phyloP scores from a whole-genome alignment of 1,284 basidiomycete genomes.

The Marasmius oreades region DNA sequence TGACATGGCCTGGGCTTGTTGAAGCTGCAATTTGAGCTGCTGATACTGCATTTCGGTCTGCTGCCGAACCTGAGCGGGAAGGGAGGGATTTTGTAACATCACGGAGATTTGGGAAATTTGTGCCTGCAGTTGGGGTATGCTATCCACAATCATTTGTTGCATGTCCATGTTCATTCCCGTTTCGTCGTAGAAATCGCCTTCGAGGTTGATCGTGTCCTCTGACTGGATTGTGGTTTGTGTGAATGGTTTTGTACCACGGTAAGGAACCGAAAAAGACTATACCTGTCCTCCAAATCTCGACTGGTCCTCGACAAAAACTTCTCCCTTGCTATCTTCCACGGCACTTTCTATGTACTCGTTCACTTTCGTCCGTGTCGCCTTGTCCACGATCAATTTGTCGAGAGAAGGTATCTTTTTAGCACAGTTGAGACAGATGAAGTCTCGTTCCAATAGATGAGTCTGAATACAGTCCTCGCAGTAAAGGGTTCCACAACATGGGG shows the following conservation, averaged over 20 bases:
- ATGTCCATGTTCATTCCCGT: conserved; percentile 59
- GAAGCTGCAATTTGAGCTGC: conserved; percentile 71
- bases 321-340: conserved; percentile 79
- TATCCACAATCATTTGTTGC: conserved; percentile 66
- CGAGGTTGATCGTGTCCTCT: conserved; percentile 18
- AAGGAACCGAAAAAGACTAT: neutral
- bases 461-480: conserved; percentile 97
- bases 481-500: conserved; percentile 84
- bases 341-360: conserved; percentile 79
- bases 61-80: conserved; percentile 69
- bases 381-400: conserved; percentile 80
- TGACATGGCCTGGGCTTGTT: conserved; percentile 68
- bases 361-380: conserved; percentile 73
- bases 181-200: conserved; percentile 67
- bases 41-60: conserved; percentile 76
- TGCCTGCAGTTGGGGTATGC: conserved; percentile 74
- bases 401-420: conserved; percentile 81
- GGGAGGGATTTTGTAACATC: conserved; percentile 71
- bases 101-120: conserved; percentile 71
- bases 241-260: neutral
- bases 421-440: conserved; percentile 90
- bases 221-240: neutral
- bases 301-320: conserved; percentile 42
- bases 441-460: conserved; percentile 86
- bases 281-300: conserved; percentile 16